Percentiles rank a stretch among this genome's conserved stretches.
These are phyloP conservation scores for Gynandropsis gynandra DNA, from an alignment of 345 rosid genomes.

Conservation along the genomic window DNA sequence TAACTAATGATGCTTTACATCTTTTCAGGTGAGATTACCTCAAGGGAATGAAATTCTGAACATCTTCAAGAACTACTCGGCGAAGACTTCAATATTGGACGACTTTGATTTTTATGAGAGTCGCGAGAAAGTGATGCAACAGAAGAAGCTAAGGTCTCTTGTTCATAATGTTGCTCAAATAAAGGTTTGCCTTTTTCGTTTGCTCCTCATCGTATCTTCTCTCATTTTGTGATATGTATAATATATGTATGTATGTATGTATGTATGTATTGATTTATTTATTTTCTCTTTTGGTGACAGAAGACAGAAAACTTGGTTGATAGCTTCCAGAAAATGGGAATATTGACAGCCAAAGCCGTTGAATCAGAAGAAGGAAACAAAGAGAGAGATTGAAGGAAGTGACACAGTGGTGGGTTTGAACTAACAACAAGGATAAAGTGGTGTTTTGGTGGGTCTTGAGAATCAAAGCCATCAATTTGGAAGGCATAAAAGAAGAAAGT, in stretches of 20 bases:
- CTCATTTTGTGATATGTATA: neutral
- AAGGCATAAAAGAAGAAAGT: too few relatives aligned
- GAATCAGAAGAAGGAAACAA: neutral
- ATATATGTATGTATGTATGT: too few relatives aligned
- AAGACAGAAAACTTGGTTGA: constrained; percentile 27
- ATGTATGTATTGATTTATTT: neutral
- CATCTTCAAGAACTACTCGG: constrained; percentile 46
- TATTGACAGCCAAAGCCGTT: constrained; percentile 15
- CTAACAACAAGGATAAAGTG: constrained; percentile 20
- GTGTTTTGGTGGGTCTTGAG: constrained; percentile 15
- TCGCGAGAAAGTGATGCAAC: constrained; percentile 55
- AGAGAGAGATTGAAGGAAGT: neutral
- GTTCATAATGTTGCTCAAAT: constrained; percentile 5
- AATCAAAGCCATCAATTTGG: constrained; percentile 2
- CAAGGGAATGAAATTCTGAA: constrained; percentile 57
- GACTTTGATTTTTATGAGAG: constrained; percentile 62
- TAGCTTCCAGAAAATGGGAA: constrained; percentile 22
- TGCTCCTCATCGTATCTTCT: neutral
- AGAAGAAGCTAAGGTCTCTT: constrained; percentile 41
- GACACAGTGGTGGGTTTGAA: constrained; percentile 7
- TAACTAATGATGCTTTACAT: neutral
- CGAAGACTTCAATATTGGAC: constrained; percentile 54
- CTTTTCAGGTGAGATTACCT: constrained; percentile 40
- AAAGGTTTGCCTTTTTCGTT: constrained; percentile 19
- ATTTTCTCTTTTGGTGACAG: constrained; percentile 11